These are phyloP conservation scores for Phialophora verrucosa DNA, from an alignment of 2,329 filamentous ascomycete species.

Conservation along the genomic window DNA sequence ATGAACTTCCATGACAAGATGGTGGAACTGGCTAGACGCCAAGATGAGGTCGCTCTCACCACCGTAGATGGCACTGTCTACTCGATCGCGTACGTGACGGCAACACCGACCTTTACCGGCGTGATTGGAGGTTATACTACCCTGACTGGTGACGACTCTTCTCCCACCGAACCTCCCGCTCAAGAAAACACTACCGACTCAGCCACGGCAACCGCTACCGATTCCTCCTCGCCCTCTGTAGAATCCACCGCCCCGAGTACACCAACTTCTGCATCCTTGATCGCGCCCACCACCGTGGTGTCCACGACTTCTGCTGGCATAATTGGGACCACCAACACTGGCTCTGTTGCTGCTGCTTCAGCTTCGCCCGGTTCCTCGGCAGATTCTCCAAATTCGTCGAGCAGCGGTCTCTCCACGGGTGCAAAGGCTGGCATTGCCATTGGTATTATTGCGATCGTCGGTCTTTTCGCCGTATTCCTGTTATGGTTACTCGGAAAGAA, in stretches of 20 bases:
- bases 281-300: slow-evolving; percentile 21
- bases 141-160: slow-evolving; percentile 25
- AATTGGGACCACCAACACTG: slow-evolving; percentile 20
- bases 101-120: slow-evolving; percentile 59
- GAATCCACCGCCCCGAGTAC: slow-evolving; percentile 37
- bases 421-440: slow-evolving; percentile 83
- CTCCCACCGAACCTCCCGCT: slow-evolving; percentile 6
- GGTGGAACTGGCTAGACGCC: slow-evolving; percentile 34
- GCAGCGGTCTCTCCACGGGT: slow-evolving; percentile 50
- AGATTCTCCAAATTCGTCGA: slow-evolving; percentile 27
- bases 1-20: slow-evolving; percentile 32
- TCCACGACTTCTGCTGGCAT: slow-evolving; percentile 29
- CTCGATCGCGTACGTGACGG: slow-evolving; percentile 58
- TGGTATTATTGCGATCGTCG: slow-evolving; percentile 74
- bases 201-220: slow-evolving; percentile 12
- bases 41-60: slow-evolving; percentile 26
- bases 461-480: slow-evolving; percentile 68
- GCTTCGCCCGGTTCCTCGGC: slow-evolving; percentile 28
- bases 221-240: slow-evolving; percentile 12
- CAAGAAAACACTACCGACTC: slow-evolving; percentile 17
- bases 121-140: slow-evolving; percentile 57
- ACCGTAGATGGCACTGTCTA: slow-evolving; percentile 35
- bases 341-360: slow-evolving; percentile 30
- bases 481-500: slow-evolving; percentile 78
- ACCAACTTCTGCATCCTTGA: slow-evolving; percentile 29